Evolutionary conservation across 768 basidiomycete species (phyloP), one percentile per base, ranked within the genome.

Genomic region (Termitomyces sp.): DNA sequence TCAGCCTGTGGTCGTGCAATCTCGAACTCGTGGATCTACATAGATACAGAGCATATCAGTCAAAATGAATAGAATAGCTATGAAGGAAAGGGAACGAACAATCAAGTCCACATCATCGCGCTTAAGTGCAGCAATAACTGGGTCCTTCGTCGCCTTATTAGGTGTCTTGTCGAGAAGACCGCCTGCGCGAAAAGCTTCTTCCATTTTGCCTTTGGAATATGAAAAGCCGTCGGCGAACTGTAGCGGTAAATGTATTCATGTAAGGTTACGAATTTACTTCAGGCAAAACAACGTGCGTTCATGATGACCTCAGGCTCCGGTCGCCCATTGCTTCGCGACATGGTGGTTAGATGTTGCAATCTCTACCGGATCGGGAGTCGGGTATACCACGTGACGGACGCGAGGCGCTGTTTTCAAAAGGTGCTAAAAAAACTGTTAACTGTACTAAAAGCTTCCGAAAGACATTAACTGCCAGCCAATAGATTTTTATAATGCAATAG

Each of bases 191-290:
- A 82, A 84, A 8, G 83, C 85, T 55, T 86, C 84, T 61, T 86
- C 85, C 71, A 89, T 74, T 66, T 82, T 84, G 53, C 77, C 74
- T 67, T 88, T 89, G 26, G 81, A 82, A 64, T 87, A 89, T 9
- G 85, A 77, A 53, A 80, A 80, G 7, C 87, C 87, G 65, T 89
- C 87, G 20, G 69, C 71, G 65, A 82, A 88, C 86, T 88, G 63
- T 24, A 22, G 43, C 30, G 4, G 13, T n/a, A 28, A 9, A 43
- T 28, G 32, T 13, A 6, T 14, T 40, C 26, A n/a, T 7, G 26
- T 52, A 28, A 52, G 33, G 45, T 35, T 47, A 36, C 44, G 35
- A 30, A 24, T 44, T 38, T 40, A 24, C 22, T 46, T 5, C 18
- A 38, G 4, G 45, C 24, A 38, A 40, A 48, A 28, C 14, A 16